Evolutionary conservation across 202 grass and related monocot species (phyloP).

Genomic region (Schoenoplectus tabernaemontani): DNA sequence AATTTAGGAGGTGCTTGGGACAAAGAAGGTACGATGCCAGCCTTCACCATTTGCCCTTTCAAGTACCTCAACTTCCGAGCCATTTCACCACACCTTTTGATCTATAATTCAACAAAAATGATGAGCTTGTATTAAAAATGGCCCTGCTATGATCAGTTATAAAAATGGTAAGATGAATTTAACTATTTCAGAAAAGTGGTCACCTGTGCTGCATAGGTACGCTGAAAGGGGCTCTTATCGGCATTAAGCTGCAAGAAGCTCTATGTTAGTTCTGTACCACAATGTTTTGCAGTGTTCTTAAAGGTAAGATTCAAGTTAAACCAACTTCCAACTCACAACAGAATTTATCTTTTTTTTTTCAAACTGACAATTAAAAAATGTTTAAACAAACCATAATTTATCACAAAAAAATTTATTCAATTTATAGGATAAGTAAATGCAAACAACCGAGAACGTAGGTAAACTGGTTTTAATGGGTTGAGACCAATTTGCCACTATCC

Average conservation of each 20-base stretch:
- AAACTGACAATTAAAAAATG: neutral
- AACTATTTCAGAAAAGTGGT: conserved; percentile 1
- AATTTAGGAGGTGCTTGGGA: conserved; percentile 35
- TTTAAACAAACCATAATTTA: neutral
- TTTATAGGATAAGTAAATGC: neutral
- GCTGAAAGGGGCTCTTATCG: conserved; percentile 94
- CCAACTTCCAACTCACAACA: neutral
- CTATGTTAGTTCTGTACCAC: conserved; percentile 17
- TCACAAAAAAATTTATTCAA: neutral
- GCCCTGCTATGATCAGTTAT: neutral
- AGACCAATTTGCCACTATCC: neutral
- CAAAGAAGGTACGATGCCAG: conserved; percentile 38
- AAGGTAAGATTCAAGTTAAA: conserved; percentile 5
- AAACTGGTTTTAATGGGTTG: neutral
- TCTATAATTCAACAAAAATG: conserved; percentile 32
- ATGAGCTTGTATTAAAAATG: neutral
- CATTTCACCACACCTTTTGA: conserved; percentile 98
- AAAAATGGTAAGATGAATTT: conserved; percentile 15
- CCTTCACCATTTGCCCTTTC: conserved; percentile 82
- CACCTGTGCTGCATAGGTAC: conserved; percentile 88
- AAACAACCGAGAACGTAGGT: neutral
- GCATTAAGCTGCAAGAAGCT: conserved; percentile 64
- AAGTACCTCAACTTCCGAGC: conserved; percentile 81
- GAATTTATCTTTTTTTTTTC: neutral
- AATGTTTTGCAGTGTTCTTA: neutral